Evolutionary conservation across 2,329 filamentous ascomycete species (phyloP).

Genomic region (Aspergillus uvarum): DNA sequence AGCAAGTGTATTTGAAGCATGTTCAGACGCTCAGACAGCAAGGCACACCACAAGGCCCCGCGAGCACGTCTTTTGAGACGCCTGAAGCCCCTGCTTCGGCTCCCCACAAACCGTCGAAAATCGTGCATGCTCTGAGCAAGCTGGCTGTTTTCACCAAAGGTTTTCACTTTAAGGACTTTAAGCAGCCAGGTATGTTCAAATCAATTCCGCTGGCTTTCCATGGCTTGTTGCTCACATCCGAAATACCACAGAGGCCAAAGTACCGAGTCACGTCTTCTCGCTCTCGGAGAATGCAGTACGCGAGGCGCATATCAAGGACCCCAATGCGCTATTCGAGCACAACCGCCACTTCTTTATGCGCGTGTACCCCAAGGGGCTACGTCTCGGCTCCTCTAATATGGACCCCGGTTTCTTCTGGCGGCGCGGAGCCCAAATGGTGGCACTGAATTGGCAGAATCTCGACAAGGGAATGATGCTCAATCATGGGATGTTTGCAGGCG

Average conservation of each 20-base stretch:
- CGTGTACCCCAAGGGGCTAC: slow-evolving; percentile 79
- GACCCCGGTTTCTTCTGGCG: slow-evolving; percentile 85
- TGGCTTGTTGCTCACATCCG: slow-evolving; percentile 1
- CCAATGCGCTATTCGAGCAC: slow-evolving; percentile 70
- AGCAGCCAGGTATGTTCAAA: slow-evolving; percentile 58
- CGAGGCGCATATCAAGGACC: slow-evolving; percentile 59
- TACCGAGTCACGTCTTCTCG: slow-evolving; percentile 65
- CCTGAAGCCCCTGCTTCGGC: slow-evolving; percentile 25
- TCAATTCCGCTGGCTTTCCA: background rate
- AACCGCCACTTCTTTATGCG: slow-evolving; percentile 82
- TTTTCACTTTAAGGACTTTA: slow-evolving; percentile 73
- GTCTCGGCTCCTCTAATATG: slow-evolving; percentile 81
- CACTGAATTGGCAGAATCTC: slow-evolving; percentile 89
- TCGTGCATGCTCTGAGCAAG: slow-evolving; percentile 69
- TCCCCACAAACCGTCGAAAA: slow-evolving; percentile 56
- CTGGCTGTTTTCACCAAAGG: slow-evolving; percentile 85
- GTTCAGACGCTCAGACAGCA: slow-evolving; percentile 9
- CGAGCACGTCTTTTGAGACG: background rate
- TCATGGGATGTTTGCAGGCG: slow-evolving; percentile 82
- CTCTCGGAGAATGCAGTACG: slow-evolving; percentile 64
- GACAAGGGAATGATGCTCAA: slow-evolving; percentile 97
- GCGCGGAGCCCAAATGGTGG: slow-evolving; percentile 84
- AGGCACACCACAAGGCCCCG: background rate
- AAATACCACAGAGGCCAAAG: slow-evolving; percentile 41
- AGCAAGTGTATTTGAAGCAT: slow-evolving; percentile 1